Evolutionary conservation across 495 filamentous ascomycete genomes (phyloP).

Genomic region (Tuber calosporum): DNA sequence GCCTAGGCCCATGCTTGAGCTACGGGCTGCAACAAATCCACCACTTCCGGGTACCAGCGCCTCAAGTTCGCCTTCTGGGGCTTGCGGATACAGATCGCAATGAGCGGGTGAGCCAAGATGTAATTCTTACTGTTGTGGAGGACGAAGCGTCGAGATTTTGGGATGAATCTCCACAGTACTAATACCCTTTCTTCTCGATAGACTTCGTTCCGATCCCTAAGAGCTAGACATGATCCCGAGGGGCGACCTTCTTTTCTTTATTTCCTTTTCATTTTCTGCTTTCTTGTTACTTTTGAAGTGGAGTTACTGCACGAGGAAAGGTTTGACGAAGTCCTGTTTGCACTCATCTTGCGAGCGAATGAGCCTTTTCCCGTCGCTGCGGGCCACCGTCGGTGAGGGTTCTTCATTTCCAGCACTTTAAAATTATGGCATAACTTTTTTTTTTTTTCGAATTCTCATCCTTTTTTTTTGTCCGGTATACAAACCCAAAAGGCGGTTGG

Average conservation of each 20-base stretch:
- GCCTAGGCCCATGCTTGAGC: constrained; percentile 28
- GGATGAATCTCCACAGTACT: not conserved
- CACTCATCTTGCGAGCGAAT: constrained; percentile 28
- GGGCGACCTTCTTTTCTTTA: not conserved
- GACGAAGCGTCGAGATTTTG: not conserved
- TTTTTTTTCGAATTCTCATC: constrained; percentile 8
- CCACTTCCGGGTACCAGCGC: constrained; percentile 15
- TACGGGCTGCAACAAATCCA: constrained; percentile 26
- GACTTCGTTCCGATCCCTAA: constrained; percentile 38
- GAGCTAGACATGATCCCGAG: constrained; percentile 25
- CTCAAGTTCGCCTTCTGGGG: constrained; percentile 21
- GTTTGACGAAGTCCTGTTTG: constrained; percentile 21
- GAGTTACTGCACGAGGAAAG: constrained; percentile 20
- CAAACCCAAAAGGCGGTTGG: not conserved
- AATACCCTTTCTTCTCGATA: constrained; percentile 1
- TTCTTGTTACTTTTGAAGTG: constrained; percentile 15
- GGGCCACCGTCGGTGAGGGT: constrained; percentile 32
- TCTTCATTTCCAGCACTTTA: constrained; percentile 29
- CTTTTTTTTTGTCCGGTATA: not conserved
- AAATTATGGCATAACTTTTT: constrained; percentile 22
- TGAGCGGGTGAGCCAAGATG: constrained; percentile 36
- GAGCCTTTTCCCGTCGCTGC: constrained; percentile 32
- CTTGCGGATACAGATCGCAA: constrained; percentile 23
- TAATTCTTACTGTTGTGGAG: constrained; percentile 20
- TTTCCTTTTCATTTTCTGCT: not conserved